These are phyloP conservation scores for Aspergillus brunneoviolaceus DNA, from an alignment of 2,329 filamentous ascomycete genomes.

Conservation along the genomic window DNA sequence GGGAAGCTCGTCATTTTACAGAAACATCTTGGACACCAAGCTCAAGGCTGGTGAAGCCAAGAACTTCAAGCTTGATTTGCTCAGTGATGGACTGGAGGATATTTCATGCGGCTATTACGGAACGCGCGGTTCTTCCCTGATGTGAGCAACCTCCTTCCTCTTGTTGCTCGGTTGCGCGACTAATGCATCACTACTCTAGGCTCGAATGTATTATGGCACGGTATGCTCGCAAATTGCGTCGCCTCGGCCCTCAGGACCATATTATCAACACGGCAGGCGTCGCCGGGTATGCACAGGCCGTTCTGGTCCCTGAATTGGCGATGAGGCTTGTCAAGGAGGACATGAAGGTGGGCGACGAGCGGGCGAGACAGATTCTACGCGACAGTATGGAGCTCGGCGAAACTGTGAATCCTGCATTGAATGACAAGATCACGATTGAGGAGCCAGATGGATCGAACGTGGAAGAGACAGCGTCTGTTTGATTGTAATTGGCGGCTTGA, in stretches of 20 bases:
- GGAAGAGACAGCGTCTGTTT: background rate
- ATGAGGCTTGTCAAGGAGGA: slow-evolving; percentile 60
- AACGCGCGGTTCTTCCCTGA: slow-evolving; percentile 66
- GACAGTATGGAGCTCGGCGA: slow-evolving; percentile 68
- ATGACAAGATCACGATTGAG: slow-evolving; percentile 50
- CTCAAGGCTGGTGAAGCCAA: slow-evolving; percentile 60
- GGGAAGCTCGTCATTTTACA: slow-evolving; percentile 57
- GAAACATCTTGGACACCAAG: slow-evolving; percentile 55
- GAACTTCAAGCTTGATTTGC: slow-evolving; percentile 57
- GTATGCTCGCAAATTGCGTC: slow-evolving; percentile 61
- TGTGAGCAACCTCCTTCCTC: slow-evolving; percentile 54
- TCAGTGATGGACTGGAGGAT: slow-evolving; percentile 48
- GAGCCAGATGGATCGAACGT: slow-evolving; percentile 10
- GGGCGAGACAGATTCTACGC: slow-evolving; percentile 58
- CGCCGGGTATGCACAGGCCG: slow-evolving; percentile 68
- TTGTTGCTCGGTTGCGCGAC: background rate
- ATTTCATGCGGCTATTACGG: slow-evolving; percentile 82
- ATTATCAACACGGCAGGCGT: slow-evolving; percentile 67
- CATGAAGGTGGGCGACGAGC: slow-evolving; percentile 49
- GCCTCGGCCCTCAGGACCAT: slow-evolving; percentile 62
- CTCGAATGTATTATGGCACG: slow-evolving; percentile 60
- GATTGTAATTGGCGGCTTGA: background rate
- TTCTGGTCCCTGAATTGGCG: slow-evolving; percentile 72
- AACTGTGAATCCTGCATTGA: slow-evolving; percentile 64
- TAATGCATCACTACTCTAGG: slow-evolving; percentile 28